A percentile compares a stretch with the other conserved stretches of the same genome.
Evolutionary conservation across 2,329 filamentous ascomycete species (phyloP).

Genomic region (Cadophora gregata): DNA sequence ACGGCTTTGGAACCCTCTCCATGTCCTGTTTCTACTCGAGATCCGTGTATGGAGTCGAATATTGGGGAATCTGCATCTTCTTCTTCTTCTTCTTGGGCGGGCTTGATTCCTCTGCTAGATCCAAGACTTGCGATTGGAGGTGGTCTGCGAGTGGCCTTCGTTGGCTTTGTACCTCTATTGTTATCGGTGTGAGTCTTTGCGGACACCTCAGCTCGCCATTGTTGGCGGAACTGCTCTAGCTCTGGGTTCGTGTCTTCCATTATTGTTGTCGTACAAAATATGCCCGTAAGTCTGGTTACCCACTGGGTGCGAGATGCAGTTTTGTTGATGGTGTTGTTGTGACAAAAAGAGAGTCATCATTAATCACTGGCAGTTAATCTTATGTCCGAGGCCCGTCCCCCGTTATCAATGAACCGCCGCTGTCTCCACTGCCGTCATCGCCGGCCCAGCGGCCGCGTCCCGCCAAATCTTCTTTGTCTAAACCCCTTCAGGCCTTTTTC

Average conservation of each 20-base stretch:
- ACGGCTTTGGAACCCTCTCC: constrained; percentile 27
- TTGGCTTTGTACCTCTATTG: constrained; percentile 30
- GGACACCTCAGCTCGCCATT: constrained; percentile 78
- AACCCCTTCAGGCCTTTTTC: constrained; percentile 18
- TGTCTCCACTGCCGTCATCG: constrained; percentile 30
- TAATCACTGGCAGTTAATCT: constrained; percentile 15
- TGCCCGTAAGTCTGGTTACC: background rate
- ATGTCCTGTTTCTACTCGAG: constrained; percentile 9
- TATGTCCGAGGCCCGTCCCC: constrained; percentile 23
- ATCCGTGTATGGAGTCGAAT: constrained; percentile 25
- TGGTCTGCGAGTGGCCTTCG: constrained; percentile 33
- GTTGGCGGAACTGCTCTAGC: constrained; percentile 82
- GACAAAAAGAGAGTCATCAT: constrained; percentile 17
- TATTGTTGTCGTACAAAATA: constrained; percentile 25
- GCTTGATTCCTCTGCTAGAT: constrained; percentile 22
- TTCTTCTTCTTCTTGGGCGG: constrained; percentile 32
- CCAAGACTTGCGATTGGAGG: constrained; percentile 30
- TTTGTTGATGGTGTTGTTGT: background rate
- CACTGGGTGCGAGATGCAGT: no score
- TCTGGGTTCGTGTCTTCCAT: constrained; percentile 64
- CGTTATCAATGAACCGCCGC: constrained; percentile 13
- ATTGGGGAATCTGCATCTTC: constrained; percentile 24
- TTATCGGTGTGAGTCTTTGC: constrained; percentile 35
- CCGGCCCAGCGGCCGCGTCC: constrained; percentile 16
- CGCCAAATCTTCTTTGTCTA: constrained; percentile 17